Evolutionary conservation across 2,329 filamentous ascomycete genomes (phyloP).

Genomic region (Fusarium algeriense): DNA sequence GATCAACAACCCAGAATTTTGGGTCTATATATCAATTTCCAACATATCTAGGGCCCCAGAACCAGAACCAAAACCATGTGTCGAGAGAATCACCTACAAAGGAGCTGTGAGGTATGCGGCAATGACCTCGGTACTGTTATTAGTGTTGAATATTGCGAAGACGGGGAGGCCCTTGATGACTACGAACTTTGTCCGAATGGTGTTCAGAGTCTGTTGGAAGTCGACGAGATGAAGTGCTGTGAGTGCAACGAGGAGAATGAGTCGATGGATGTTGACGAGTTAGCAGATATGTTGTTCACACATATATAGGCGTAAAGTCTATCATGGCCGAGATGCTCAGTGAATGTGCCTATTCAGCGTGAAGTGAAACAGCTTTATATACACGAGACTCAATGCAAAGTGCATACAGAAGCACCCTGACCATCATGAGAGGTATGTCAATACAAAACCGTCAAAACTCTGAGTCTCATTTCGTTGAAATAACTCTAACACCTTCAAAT

Average conservation of each 20-base stretch:
- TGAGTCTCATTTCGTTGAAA: too few species aligned
- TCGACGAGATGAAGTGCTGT: background rate
- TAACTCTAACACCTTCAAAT: too few species aligned
- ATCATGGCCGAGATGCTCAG: background rate
- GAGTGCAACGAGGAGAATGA: background rate
- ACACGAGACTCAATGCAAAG: too few species aligned
- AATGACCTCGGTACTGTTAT: background rate
- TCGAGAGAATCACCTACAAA: background rate
- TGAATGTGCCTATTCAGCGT: accelerated
- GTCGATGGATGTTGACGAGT: accelerated
- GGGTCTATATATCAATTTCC: accelerated
- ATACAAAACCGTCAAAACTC: too few species aligned
- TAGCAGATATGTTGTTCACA: background rate
- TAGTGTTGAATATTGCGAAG: background rate
- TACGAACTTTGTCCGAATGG: background rate
- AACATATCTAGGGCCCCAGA: accelerated
- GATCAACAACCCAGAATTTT: background rate
- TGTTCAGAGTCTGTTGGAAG: background rate
- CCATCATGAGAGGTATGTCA: too few species aligned
- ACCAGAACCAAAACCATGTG: background rate
- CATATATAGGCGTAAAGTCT: background rate
- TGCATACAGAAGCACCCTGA: too few species aligned
- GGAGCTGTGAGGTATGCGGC: background rate
- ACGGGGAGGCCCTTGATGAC: background rate
- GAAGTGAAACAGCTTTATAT: too few species aligned